These are phyloP conservation scores for Thuja plicata DNA, from an alignment of 83 land plant species.

Conservation along the genomic window DNA sequence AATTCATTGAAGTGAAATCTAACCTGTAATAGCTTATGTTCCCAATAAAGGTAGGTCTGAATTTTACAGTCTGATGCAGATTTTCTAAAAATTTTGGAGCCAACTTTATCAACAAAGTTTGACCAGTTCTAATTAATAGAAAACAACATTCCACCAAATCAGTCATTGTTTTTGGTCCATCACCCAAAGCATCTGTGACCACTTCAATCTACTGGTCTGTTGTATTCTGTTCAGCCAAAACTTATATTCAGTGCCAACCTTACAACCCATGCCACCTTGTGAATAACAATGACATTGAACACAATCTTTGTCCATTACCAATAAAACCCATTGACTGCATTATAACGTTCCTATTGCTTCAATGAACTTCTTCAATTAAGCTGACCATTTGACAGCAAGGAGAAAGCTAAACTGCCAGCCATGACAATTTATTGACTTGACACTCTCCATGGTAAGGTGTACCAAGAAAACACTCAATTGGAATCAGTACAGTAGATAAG, in stretches of 20 bases:
- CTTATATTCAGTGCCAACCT: not conserved
- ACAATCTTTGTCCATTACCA: not conserved
- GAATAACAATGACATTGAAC: not conserved
- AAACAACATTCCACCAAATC: not conserved
- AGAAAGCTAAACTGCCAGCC: not conserved
- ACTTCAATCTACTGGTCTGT: not conserved
- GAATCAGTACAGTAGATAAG: not conserved
- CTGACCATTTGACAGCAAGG: not conserved
- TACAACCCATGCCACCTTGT: not conserved
- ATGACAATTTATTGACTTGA: not conserved
- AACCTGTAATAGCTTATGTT: not conserved
- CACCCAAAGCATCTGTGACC: not conserved
- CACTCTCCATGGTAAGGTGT: not conserved
- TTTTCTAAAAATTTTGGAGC: not conserved
- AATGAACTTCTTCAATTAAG: not conserved
- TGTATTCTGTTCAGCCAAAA: not conserved
- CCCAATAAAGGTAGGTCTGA: not conserved
- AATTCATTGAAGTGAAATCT: not conserved
- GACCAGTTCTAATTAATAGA: not conserved
- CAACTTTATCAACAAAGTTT: not conserved
- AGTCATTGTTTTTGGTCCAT: not conserved
- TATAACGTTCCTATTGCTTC: not conserved
- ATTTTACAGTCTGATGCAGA: not conserved
- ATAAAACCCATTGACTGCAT: not conserved
- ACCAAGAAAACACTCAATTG: not conserved